Conservation (phyloP, 768 basidiomycete genomes). For the Phanerochaete carnosa region DNA sequence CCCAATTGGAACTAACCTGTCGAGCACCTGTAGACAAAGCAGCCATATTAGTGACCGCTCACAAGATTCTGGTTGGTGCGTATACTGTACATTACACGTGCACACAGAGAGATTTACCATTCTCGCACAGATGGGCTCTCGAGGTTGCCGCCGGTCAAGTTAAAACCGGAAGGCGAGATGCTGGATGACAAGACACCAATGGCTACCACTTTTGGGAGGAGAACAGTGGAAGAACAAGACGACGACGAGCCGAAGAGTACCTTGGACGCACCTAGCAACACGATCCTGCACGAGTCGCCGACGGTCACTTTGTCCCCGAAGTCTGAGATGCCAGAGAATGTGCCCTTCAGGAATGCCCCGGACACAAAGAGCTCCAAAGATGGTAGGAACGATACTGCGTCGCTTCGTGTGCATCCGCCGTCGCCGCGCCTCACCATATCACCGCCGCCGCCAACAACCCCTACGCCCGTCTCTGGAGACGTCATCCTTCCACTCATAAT, state of each 20-base stretch:
- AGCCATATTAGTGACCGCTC: conserved; percentile 74
- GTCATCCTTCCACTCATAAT: conserved; percentile 92
- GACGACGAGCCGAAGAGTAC: conserved; percentile 5
- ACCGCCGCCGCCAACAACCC: conserved; percentile 20
- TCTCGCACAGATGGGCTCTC: conserved; percentile 62
- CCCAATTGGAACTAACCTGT: conserved; percentile 44
- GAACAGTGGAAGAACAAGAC: conserved; percentile 7
- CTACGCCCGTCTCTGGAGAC: conserved; percentile 75
- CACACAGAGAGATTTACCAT: not conserved
- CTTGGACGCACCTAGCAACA: not conserved
- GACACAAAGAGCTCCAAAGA: not conserved
- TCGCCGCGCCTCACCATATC: conserved; percentile 12
- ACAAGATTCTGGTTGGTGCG: conserved; percentile 84
- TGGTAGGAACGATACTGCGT: not conserved
- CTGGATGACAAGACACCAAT: conserved; percentile 32
- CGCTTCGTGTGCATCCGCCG: not conserved
- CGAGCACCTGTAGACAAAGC: conserved; percentile 77
- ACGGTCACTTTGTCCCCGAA: conserved; percentile 23
- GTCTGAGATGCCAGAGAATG: conserved; percentile 2
- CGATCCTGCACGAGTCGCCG: conserved; percentile 13
- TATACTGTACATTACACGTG: not conserved
- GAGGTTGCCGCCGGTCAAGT: conserved; percentile 64
- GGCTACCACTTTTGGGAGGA: conserved; percentile 14
- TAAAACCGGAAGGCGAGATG: conserved; percentile 61
- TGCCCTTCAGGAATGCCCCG: not conserved